Evolutionary conservation across 805 yeast species (phyloP).

Genomic region (Candida boidinii): DNA sequence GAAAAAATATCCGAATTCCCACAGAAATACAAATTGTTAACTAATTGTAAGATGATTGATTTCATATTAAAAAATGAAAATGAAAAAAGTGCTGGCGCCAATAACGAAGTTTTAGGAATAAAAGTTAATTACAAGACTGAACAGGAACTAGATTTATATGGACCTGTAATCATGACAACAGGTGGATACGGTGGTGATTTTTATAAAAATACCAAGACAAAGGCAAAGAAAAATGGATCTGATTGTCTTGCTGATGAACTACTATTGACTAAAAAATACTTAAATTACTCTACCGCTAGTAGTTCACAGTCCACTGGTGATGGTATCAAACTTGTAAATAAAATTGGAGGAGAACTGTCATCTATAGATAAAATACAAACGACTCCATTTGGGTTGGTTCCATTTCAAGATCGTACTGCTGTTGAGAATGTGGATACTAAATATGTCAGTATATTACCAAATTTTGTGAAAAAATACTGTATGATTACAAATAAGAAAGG

Average conservation of each 20-base stretch:
- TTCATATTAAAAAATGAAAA: slow-evolving; percentile 22
- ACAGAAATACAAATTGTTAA: slow-evolving; percentile 22
- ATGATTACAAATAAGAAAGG: slow-evolving; percentile 6
- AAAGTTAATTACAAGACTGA: slow-evolving; percentile 20
- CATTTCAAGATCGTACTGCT: slow-evolving; percentile 18
- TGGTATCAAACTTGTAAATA: slow-evolving; percentile 43
- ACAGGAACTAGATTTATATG: slow-evolving; percentile 23
- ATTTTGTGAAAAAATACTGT: slow-evolving; percentile 4
- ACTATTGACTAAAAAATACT: no score
- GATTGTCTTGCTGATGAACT: no score
- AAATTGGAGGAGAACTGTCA: slow-evolving; percentile 39
- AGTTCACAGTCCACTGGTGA: slow-evolving; percentile 42
- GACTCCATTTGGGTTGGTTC: slow-evolving; percentile 56
- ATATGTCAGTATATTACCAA: slow-evolving; percentile 4
- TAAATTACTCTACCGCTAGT: slow-evolving; percentile 45
- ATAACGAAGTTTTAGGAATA: slow-evolving; percentile 13
- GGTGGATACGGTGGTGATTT: slow-evolving; percentile 62
- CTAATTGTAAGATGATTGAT: slow-evolving; percentile 28
- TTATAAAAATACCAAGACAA: slow-evolving; percentile 17
- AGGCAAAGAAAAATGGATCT: slow-evolving; percentile 43
- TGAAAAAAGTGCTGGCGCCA: no score
- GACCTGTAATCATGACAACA: slow-evolving; percentile 55
- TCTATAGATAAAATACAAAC: slow-evolving; percentile 56
- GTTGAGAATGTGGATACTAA: not conserved
- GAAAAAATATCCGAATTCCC: slow-evolving; percentile 26